These are phyloP conservation scores for Obba rivulosa DNA, from an alignment of 768 basidiomycete genomes.

Conservation along the genomic window DNA sequence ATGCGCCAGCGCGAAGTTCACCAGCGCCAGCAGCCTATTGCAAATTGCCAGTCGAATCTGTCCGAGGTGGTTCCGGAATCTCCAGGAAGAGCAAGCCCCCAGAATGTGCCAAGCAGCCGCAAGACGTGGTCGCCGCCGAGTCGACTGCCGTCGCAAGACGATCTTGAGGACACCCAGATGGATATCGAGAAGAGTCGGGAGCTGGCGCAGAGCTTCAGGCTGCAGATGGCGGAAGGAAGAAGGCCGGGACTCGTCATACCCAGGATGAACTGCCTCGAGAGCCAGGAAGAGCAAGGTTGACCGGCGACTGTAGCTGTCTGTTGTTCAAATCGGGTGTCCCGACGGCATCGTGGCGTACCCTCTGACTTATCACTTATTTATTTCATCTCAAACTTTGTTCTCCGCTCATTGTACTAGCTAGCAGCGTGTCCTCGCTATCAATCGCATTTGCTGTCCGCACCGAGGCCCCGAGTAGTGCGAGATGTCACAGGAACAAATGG, in stretches of 20 bases:
- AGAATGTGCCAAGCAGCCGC: not conserved
- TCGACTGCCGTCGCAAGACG: constrained; percentile 13
- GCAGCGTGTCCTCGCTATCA: too few species aligned
- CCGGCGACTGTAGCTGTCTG: too few species aligned
- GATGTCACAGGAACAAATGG: too few species aligned
- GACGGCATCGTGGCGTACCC: too few species aligned
- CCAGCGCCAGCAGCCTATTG: too few species aligned
- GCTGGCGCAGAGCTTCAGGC: constrained; percentile 7
- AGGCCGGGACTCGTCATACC: constrained; percentile 14
- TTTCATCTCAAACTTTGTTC: too few species aligned
- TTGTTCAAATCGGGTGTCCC: too few species aligned
- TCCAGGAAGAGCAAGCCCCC: not conserved
- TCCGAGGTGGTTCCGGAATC: not conserved
- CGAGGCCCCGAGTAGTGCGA: too few species aligned
- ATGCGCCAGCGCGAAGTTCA: not conserved
- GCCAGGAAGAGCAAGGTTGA: constrained; percentile 14
- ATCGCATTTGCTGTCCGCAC: too few species aligned
- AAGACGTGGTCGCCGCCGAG: not conserved
- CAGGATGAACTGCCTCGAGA: constrained; percentile 11
- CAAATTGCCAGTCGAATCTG: not conserved
- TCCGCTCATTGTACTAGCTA: too few species aligned
- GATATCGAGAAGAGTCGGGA: not conserved
- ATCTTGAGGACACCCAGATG: not conserved
- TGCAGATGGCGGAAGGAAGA: constrained; percentile 6
- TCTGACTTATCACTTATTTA: too few species aligned